Base-by-base conservation (phyloP, 352 stramenopile genomes). In the Paralagenidium karlingii region DNA sequence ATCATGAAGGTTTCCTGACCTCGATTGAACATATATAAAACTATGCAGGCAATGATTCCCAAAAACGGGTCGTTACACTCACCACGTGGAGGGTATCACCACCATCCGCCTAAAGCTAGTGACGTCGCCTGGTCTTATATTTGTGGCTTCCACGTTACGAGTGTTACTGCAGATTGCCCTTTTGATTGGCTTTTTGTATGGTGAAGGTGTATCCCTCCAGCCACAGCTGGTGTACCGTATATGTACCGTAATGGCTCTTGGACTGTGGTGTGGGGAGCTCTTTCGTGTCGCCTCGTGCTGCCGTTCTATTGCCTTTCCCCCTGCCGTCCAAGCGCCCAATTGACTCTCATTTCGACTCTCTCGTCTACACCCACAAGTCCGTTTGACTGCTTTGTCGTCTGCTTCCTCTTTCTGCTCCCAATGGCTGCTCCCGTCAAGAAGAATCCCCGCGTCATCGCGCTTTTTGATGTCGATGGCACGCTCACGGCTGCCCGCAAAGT, bases 391-490 rank as follows among this genome's bases (percentile, higher is more conserved):
- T 32, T 13, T 13, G 28, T 13, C 15, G 28, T 32, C 11, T 32
- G 15, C 11, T 32, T 32, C 15, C 11, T 15, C 11, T 13, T 11
- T 32, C 28, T 13, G 28, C 15, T 32, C 15, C 28, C 15, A 32
- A 32, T 32, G 11, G 15, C 11, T 15, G 15, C 11, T 13, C 28
- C 11, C 28, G 11, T 15, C 15, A 41, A 26, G 40, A 81, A 59
- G 63, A 97, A 96, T 47, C 71, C 87, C 20, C 86, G 91, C 29
- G 89, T 97, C 50, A 85, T 99, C 48, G 95, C 94, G 20, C 87
- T 99, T 47, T 99, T 99, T 62, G 96, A 99, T 62, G 94, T 99
- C 25, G 96, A 99, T 58, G 95, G 95, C 37, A 99, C 96, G 32
- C 78, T 99, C 49, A 99, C 96, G 16, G 79, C 80, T 15, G 91